Evolutionary conservation across 1,139 yeast genomes (phyloP).

Genomic region (Kurtzmaniella quercitrusa): DNA sequence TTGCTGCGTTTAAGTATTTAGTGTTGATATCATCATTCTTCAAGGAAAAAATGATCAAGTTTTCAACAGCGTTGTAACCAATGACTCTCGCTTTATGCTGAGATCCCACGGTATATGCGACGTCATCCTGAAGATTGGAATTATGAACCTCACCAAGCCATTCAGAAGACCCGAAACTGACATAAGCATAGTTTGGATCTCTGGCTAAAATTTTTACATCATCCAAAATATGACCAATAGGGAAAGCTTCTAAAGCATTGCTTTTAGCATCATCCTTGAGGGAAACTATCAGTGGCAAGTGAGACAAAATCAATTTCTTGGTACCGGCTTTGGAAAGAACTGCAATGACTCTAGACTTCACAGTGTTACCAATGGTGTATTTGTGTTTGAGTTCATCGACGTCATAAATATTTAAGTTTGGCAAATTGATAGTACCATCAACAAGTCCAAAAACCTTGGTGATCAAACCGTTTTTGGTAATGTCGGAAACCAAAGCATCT

Average conservation of each 20-base stretch:
- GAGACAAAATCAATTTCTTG: conserved; percentile 60
- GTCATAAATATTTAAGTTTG: conserved; percentile 57
- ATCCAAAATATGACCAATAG: conserved; percentile 71
- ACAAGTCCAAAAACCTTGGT: conserved; percentile 71
- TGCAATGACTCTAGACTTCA: conserved; percentile 70
- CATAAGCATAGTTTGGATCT: conserved; percentile 53
- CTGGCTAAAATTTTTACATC: conserved; percentile 54
- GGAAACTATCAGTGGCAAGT: conserved; percentile 51
- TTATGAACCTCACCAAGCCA: conserved; percentile 67
- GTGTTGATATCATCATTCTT: conserved; percentile 62
- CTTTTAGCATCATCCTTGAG: conserved; percentile 13
- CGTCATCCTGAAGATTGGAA: conserved; percentile 58
- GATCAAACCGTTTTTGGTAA: conserved; percentile 57
- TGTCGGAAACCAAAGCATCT: conserved; percentile 65
- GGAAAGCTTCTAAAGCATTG: conserved; percentile 61
- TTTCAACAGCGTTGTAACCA: conserved; percentile 66
- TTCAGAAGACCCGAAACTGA: conserved; percentile 53
- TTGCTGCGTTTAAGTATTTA: conserved; percentile 61
- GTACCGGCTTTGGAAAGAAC: conserved; percentile 53
- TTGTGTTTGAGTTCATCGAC: conserved; percentile 52
- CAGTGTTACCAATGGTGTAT: conserved; percentile 59
- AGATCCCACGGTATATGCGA: conserved; percentile 58
- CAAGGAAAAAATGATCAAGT: conserved; percentile 61
- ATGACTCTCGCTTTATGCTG: conserved; percentile 73
- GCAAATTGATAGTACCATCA: conserved; percentile 64